Percentiles rank a stretch among this genome's conserved stretches.
These are phyloP conservation scores for Exophiala phaeomuriformis DNA, from an alignment of 2,329 filamentous ascomycete species.

Conservation along the genomic window DNA sequence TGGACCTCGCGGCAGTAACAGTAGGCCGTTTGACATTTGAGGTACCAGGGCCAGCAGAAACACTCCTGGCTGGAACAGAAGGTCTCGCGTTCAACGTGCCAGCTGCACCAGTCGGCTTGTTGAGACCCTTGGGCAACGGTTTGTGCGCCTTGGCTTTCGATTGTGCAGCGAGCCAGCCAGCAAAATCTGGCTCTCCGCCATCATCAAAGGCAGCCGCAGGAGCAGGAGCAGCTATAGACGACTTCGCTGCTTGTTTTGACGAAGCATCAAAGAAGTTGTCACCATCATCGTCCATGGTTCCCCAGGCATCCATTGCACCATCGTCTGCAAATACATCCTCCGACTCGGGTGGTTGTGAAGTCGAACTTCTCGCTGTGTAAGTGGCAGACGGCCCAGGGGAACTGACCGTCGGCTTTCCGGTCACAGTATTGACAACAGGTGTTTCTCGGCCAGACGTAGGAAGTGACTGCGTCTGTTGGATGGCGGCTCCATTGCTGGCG, in stretches of 20 bases:
- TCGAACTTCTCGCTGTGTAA: conserved; percentile 10
- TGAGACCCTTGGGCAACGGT: conserved; percentile 72
- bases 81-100: conserved; percentile 31
- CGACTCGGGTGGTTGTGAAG: conserved; percentile 29
- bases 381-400: conserved; percentile 1
- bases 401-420: conserved; percentile 9
- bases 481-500: conserved; percentile 31
- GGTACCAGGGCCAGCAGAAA: conserved; percentile 30
- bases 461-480: conserved; percentile 42
- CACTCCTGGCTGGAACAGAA: conserved; percentile 34
- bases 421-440: conserved; percentile 24
- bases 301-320: conserved; percentile 71
- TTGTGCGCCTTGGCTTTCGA: conserved; percentile 66
- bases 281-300: conserved; percentile 51
- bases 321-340: conserved; percentile 53
- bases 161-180: conserved; percentile 86
- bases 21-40: conserved; percentile 32
- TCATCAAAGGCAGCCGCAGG: conserved; percentile 58
- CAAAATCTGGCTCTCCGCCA: conserved; percentile 86
- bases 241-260: conserved; percentile 28
- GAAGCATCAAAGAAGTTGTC: conserved; percentile 43
- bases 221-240: conserved; percentile 29
- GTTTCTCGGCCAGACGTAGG: conserved; percentile 37
- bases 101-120: conserved; percentile 46
- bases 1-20: conserved; percentile 37